Evolutionary conservation across 2,329 filamentous ascomycete genomes (phyloP).

Genomic region (Penicillium frequentans): DNA sequence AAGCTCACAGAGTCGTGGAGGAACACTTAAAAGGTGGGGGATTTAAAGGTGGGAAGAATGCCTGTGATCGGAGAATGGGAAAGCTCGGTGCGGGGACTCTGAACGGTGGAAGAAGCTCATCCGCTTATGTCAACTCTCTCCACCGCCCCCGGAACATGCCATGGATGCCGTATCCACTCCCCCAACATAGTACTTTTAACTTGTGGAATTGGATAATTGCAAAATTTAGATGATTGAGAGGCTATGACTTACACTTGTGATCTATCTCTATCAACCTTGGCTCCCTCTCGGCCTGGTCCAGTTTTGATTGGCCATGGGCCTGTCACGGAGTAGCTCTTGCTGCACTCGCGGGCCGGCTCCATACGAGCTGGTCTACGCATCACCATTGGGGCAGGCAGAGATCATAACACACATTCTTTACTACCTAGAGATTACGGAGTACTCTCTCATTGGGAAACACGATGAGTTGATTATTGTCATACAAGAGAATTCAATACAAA

Average conservation of each 20-base stretch:
- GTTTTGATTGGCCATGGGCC: constrained; percentile 8
- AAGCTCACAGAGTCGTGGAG: not conserved
- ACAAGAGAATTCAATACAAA: not conserved
- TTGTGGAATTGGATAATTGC: not conserved
- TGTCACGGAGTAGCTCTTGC: not conserved
- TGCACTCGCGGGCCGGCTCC: constrained; percentile 8
- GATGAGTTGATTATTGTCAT: not conserved
- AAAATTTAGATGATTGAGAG: not conserved
- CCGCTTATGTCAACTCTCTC: constrained; percentile 24
- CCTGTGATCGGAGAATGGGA: constrained; percentile 9
- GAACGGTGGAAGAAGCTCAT: constrained; percentile 14
- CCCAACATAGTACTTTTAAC: not conserved
- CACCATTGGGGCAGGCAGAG: not conserved
- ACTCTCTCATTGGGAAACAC: no score
- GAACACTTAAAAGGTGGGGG: not conserved
- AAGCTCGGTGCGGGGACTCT: constrained; percentile 14
- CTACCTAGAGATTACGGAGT: not conserved
- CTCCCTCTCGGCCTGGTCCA: not conserved
- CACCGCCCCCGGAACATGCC: not conserved
- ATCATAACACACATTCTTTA: not conserved
- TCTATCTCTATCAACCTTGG: not conserved
- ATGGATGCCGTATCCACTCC: not conserved
- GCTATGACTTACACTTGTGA: not conserved
- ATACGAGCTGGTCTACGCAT: constrained; percentile 5
- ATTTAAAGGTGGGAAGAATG: not conserved